A percentile compares a stretch with the other conserved stretches of the same genome.
These are phyloP conservation scores for Ophiocordyceps camponoti-leonardi DNA, from an alignment of 2,329 filamentous ascomycete species.

Conservation along the genomic window DNA sequence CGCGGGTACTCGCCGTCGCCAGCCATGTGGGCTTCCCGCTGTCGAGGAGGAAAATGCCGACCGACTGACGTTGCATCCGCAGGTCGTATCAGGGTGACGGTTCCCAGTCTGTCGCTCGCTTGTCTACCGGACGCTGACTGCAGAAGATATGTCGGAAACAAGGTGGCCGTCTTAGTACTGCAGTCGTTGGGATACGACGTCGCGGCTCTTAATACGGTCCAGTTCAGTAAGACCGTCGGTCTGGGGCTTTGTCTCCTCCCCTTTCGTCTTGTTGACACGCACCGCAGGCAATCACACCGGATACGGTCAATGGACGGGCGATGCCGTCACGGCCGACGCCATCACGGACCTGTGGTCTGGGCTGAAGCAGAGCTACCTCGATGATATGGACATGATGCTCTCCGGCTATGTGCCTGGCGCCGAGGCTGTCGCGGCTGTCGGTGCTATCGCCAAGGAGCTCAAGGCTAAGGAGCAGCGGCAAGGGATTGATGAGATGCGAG, in stretches of 20 bases:
- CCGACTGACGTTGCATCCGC: slow-evolving; percentile 1
- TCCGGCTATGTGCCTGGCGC: slow-evolving; percentile 90
- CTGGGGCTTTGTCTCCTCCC: not conserved
- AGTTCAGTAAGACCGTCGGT: slow-evolving; percentile 58
- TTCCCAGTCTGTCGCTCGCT: not conserved
- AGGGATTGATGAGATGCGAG: slow-evolving; percentile 29
- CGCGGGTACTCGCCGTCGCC: slow-evolving; percentile 67
- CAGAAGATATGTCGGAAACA: slow-evolving; percentile 85
- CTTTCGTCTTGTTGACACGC: slow-evolving; percentile 2
- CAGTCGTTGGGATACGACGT: slow-evolving; percentile 90
- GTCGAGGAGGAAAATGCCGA: not conserved
- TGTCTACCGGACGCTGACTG: not conserved
- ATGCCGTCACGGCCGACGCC: slow-evolving; percentile 62
- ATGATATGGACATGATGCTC: slow-evolving; percentile 84
- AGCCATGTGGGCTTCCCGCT: slow-evolving; percentile 61
- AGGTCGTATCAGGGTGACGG: slow-evolving; percentile 26
- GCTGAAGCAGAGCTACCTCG: slow-evolving; percentile 65
- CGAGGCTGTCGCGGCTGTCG: slow-evolving; percentile 67
- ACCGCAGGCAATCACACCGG: slow-evolving; percentile 78
- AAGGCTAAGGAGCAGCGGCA: slow-evolving; percentile 44
- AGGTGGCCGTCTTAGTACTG: slow-evolving; percentile 89
- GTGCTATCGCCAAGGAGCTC: slow-evolving; percentile 66
- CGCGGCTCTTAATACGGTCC: slow-evolving; percentile 84
- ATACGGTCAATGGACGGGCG: slow-evolving; percentile 78
- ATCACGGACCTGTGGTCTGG: slow-evolving; percentile 75